Evolutionary conservation across 257 asterid species (phyloP), one percentile per base, ranked within the genome.

Genomic region (Thymus mandschuricus): DNA sequence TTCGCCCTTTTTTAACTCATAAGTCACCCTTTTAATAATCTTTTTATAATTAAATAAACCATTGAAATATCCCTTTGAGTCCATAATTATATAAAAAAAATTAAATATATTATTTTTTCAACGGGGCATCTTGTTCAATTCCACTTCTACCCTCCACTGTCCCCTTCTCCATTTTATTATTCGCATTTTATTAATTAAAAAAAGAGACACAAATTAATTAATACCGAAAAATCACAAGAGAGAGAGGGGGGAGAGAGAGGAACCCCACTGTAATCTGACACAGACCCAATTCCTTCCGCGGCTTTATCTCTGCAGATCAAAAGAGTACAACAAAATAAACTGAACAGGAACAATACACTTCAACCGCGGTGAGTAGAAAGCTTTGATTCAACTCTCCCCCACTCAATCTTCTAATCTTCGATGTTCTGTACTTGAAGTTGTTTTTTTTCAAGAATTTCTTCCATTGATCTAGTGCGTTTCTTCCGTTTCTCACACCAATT

Each of bases 271-370:
- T 80, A 75, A 65, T 82, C 93, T 71, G 89, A 85, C 87, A 78
- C 71, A 69, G 86, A 70, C 87, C 71, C 85, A 77, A 80, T 81
- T 80, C 80, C 87, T 70, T 78, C 88, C 78, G 79, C 81, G 81
- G 84, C 85, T 83, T 77, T 85, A 78, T 83, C 91, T 69, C 78
- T 49, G 85, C 86, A 80, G 86, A 89, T 86, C 89, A 75, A 81
- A 52, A 65, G 27, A 59, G 48, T 2, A 46, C 58, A 35, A 5
- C 49, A 62, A 33, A 6, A 69, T 35, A 28, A 66, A 75, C 55
- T 49, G 27, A 60, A 52, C 59, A 66, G 13, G 46, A 43, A 66
- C 41, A 52, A 28, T 29, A 21, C 69, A 49, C 59, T 10, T 28
- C 10, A 15, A 30, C 49, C 70, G 84, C 81, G 77, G 76, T 77